A percentile compares a stretch with the other conserved stretches of the same genome.
Conservation (phyloP, 352 stramenopile species). For the Lagenidium giganteum region DNA sequence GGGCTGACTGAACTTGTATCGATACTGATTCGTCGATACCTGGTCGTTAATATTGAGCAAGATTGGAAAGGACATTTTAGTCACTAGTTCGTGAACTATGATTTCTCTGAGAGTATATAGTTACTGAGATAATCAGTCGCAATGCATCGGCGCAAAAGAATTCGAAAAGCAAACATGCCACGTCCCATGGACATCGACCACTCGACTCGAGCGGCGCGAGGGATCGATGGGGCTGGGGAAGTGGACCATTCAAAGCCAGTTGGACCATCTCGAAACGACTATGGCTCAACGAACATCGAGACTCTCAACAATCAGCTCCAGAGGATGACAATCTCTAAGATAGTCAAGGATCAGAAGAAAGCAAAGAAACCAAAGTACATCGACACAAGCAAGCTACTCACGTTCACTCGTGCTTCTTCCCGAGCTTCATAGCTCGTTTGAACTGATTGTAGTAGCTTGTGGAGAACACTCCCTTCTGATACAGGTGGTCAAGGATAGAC, state of each 20-base stretch:
- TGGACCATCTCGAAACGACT: constrained; percentile 10
- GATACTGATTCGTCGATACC: too few species aligned
- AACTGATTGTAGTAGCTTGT: constrained; percentile 11
- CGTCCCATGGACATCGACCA: constrained; percentile 13
- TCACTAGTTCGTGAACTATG: too few species aligned
- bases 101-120: too few species aligned
- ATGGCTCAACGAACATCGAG: constrained; percentile 13
- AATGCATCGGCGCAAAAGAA: constrained; percentile 18
- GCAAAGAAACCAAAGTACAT: constrained; percentile 11
- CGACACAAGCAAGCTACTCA: constrained; percentile 10
- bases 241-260: constrained; percentile 5
- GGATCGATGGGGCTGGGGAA: not conserved
- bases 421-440: constrained; percentile 7
- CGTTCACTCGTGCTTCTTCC: constrained; percentile 10
- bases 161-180: constrained; percentile 11
- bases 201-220: too few species aligned
- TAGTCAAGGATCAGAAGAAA: constrained; percentile 13
- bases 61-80: too few species aligned
- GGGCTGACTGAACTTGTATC: too few species aligned
- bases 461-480: constrained; percentile 10
- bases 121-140: constrained; percentile 8
- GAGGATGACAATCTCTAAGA: constrained; percentile 5
- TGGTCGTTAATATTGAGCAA: too few species aligned
- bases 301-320: constrained; percentile 12
- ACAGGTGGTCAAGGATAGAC: constrained; percentile 10